Evolutionary conservation across 306 rosid genomes (phyloP).

Genomic region (Gynostemma pentaphyllum): DNA sequence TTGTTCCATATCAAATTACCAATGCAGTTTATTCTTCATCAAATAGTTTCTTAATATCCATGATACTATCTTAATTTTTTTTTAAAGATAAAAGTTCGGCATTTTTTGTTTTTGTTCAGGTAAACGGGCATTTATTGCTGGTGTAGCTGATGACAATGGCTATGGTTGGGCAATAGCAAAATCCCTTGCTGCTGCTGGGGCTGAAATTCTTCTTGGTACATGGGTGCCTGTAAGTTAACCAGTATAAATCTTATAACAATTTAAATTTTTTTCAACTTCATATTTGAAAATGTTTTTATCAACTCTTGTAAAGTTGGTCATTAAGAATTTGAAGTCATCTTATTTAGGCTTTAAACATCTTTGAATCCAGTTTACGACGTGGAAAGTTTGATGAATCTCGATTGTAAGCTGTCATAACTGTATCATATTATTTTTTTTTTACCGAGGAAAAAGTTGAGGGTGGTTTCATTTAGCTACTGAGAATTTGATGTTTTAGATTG

Average conservation of each 20-base stretch:
- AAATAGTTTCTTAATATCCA: too few relatives aligned
- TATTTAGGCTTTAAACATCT: slow-evolving; percentile 74
- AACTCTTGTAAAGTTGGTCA: not conserved
- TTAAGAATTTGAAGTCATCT: slow-evolving; percentile 11
- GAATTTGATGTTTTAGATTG: slow-evolving; percentile 37
- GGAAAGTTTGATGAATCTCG: slow-evolving; percentile 90
- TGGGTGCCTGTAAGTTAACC: slow-evolving; percentile 99
- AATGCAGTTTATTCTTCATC: too few relatives aligned
- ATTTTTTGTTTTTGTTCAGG: slow-evolving; percentile 26
- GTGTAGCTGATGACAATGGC: slow-evolving; percentile 89
- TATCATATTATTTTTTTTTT: slow-evolving; percentile 3
- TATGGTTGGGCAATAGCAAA: slow-evolving; percentile 97
- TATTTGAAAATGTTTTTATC: slow-evolving; percentile 6
- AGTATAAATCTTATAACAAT: slow-evolving; percentile 7
- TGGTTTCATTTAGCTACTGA: slow-evolving; percentile 18
- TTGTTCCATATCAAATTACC: too few relatives aligned
- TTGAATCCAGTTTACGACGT: slow-evolving; percentile 77
- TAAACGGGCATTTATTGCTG: slow-evolving; percentile 87
- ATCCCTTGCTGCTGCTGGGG: slow-evolving; percentile 93
- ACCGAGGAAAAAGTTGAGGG: not conserved
- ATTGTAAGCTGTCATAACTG: slow-evolving; percentile 26
- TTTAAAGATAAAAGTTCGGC: not conserved
- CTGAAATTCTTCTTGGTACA: slow-evolving; percentile 88
- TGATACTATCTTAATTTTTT: not conserved
- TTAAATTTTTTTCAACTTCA: not conserved